Conservation (phyloP, 768 basidiomycete genomes). For the Rhizopogon vinicolor region DNA sequence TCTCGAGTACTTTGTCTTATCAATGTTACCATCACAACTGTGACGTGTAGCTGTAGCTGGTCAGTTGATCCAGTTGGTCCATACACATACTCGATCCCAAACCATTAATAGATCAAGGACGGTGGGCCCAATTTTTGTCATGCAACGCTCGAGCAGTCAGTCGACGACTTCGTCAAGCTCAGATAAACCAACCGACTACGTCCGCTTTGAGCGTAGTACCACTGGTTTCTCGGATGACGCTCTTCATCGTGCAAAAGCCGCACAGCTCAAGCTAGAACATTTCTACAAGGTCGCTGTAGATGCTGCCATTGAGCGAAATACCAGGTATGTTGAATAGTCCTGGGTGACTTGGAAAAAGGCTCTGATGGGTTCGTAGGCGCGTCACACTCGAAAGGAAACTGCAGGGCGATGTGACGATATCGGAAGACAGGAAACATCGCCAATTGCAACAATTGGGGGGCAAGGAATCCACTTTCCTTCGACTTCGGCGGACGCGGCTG, state of each 20-base stretch:
- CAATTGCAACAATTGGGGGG: constrained; percentile 81
- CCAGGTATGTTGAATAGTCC: constrained; percentile 49
- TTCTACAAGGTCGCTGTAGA: constrained; percentile 98
- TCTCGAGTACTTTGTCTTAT: not conserved
- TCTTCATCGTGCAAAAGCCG: constrained; percentile 78
- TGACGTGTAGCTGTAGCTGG: not conserved
- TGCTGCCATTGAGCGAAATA: constrained; percentile 89
- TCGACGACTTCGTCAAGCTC: constrained; percentile 19
- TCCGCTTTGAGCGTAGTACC: constrained; percentile 85
- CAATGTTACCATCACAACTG: not conserved
- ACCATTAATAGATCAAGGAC: not conserved
- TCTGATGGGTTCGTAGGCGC: constrained; percentile 47
- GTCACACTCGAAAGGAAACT: constrained; percentile 83
- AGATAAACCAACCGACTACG: constrained; percentile 63
- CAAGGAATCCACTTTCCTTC: constrained; percentile 85
- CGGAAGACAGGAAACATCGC: constrained; percentile 83
- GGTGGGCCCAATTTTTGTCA: not conserved
- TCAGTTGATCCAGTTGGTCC: not conserved
- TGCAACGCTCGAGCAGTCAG: constrained; percentile 28
- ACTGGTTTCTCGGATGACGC: constrained; percentile 77
- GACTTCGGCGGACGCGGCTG: constrained; percentile 83
- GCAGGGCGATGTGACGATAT: constrained; percentile 59
- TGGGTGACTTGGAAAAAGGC: not conserved
- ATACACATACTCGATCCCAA: not conserved
- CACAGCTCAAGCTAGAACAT: constrained; percentile 93